Conservation (phyloP, 371 early-diverging fungal genomes). For the Coemansia sp. region DNA sequence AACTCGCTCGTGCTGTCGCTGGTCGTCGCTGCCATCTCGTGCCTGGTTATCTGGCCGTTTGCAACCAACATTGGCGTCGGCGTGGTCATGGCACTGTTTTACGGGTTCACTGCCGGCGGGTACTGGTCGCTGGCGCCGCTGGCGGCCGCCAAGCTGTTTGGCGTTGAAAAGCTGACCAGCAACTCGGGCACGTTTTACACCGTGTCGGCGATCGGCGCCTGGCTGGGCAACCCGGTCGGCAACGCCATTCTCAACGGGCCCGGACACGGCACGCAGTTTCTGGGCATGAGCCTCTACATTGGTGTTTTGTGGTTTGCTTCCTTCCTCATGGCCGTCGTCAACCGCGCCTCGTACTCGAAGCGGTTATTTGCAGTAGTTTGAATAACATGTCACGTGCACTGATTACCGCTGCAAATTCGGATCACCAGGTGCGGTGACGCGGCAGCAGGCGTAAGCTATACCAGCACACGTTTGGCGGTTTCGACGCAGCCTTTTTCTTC, state of each 20-base stretch:
- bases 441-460: neutral
- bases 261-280: slow-evolving; percentile 27
- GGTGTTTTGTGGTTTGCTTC: slow-evolving; percentile 43
- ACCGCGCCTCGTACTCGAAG: slow-evolving; percentile 23
- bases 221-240: slow-evolving; percentile 55
- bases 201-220: slow-evolving; percentile 46
- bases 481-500: no score
- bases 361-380: slow-evolving; percentile 9
- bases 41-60: slow-evolving; percentile 66
- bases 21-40: slow-evolving; percentile 48
- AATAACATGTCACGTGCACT: slow-evolving; percentile 5
- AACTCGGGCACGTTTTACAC: slow-evolving; percentile 43
- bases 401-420: neutral
- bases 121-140: slow-evolving; percentile 51
- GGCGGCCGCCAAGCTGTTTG: slow-evolving; percentile 51
- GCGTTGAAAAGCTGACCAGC: slow-evolving; percentile 38
- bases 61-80: slow-evolving; percentile 53
- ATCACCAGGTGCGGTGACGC: neutral
- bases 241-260: slow-evolving; percentile 45
- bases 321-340: slow-evolving; percentile 15
- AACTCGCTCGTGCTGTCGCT: slow-evolving; percentile 39
- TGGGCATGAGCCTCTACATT: slow-evolving; percentile 41
- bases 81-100: slow-evolving; percentile 55
- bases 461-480: no score
- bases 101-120: slow-evolving; percentile 48